Conservation (phyloP, 2,329 filamentous ascomycete genomes). For the Lasiodiplodia theobromae region DNA sequence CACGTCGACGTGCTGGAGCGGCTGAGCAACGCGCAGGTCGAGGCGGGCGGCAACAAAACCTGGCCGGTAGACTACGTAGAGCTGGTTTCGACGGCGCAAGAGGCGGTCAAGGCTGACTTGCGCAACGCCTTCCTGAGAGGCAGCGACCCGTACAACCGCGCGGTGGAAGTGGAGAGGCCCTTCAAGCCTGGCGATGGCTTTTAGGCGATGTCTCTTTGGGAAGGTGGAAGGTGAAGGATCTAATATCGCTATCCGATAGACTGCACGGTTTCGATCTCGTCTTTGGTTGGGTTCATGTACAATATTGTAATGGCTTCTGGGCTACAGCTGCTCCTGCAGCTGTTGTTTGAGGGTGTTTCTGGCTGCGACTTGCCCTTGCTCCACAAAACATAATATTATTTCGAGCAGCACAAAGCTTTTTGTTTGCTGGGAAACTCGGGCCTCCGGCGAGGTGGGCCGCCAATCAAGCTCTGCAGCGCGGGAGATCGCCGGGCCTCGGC, state of each 20-base stretch:
- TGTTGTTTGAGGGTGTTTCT: background rate
- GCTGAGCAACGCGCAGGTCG: constrained; percentile 44
- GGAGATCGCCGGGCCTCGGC: constrained; percentile 24
- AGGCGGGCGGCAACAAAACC: constrained; percentile 36
- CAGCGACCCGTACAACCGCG: constrained; percentile 54
- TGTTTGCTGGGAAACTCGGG: background rate
- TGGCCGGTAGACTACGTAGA: constrained; percentile 21
- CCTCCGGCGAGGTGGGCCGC: background rate
- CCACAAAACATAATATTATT: background rate
- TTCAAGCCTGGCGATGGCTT: constrained; percentile 60
- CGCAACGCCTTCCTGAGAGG: constrained; percentile 55
- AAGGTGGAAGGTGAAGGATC: background rate
- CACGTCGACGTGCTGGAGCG: constrained; percentile 45
- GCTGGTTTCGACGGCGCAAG: constrained; percentile 38
- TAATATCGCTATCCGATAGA: too few relatives aligned
- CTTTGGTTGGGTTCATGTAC: background rate
- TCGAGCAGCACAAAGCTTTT: background rate
- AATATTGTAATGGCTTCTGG: background rate
- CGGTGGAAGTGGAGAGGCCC: constrained; percentile 55
- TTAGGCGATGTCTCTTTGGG: constrained; percentile 35
- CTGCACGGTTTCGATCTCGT: background rate
- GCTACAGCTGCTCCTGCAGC: background rate
- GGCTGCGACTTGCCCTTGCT: too few relatives aligned
- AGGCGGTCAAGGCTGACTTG: constrained; percentile 46
- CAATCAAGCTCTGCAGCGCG: constrained; percentile 13